Base-by-base conservation (phyloP, 345 rosid species). In the Lenwebbia sp. region DNA sequence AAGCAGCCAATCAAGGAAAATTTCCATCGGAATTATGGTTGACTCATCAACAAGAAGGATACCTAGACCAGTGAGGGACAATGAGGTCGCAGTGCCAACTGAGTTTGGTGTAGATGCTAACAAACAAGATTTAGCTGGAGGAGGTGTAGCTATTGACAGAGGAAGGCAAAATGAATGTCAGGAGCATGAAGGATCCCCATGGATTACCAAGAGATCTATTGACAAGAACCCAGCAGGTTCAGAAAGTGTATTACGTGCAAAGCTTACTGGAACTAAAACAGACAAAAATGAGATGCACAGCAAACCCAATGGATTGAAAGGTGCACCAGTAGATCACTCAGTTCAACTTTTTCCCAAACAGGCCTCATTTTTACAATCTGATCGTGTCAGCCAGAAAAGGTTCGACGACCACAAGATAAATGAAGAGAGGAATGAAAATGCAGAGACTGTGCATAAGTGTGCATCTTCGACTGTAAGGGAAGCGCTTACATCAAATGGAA, bases 1-100 rank as follows among this genome's bases (percentile, higher is more conserved):
- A 37, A 91, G 93, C 82, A 95, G 96, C 89, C 98, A 95, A 83
- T 88, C 93, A 50, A 93, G 96, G 87, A 97, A 97, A 93, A 91
- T 95, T 47, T 96, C 98, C 40, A 92, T 97, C 51, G 99, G 99
- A 89, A 91, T 97, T 86, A 83, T 89, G 89, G 88, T 86, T 15
- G 96, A 93, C 87, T 87, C 96, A 82, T 88, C 65, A 51, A 88
- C 90, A 41, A 92, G 88, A 90, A 91, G 88, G 91, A 90, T 89
- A 82, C 83, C 82, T 82, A 89, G 55, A 89, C 65, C 87, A 49
- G 85, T 85, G 57, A 88, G 89, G 87, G 89, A 55, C 88, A 88
- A 86, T 86, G 88, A 85, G 78, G 87, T 54, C 84, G 82, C 83
- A 70, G 58, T 85, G 82, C 87, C 92, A 57, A 84, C 88, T 52